phyloP scores from a whole-genome alignment of 2,329 filamentous ascomycete genomes.

The Orbilia oligospora region DNA sequence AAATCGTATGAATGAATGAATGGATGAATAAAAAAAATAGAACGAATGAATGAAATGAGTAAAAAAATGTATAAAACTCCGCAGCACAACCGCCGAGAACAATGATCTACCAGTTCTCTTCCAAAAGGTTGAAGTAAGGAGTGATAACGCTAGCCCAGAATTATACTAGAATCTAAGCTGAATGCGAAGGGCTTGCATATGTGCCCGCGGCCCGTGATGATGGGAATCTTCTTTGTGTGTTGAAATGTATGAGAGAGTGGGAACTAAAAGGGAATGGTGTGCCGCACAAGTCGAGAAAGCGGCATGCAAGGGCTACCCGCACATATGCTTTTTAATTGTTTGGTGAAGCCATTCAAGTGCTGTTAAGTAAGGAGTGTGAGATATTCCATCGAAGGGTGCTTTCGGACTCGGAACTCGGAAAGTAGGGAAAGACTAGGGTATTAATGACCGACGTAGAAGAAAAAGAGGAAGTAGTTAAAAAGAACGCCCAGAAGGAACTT shows the following conservation, averaged over 20 bases:
- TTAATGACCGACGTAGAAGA: conserved; percentile 1
- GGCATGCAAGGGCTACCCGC: conserved; percentile 34
- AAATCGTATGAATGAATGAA: background rate
- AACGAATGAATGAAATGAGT: background rate
- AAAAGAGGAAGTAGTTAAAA: conserved; percentile 4
- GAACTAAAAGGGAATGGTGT: conserved; percentile 15
- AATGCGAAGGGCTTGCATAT: conserved; percentile 15
- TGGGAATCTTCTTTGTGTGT: conserved; percentile 10
- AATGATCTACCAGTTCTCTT: conserved; percentile 30
- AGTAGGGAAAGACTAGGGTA: background rate
- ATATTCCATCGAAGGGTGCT: background rate
- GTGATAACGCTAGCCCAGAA: conserved; percentile 12
- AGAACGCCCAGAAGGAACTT: conserved; percentile 38
- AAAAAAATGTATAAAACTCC: background rate
- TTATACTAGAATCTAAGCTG: conserved; percentile 17
- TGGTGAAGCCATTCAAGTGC: conserved; percentile 36
- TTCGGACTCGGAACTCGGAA: background rate
- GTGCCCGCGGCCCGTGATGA: background rate
- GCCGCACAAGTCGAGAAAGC: conserved; percentile 30
- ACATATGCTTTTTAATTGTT: conserved; percentile 4
- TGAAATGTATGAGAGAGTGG: background rate
- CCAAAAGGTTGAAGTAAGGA: conserved; percentile 1
- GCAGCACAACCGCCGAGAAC: conserved; percentile 13
- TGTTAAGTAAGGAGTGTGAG: conserved; percentile 11
- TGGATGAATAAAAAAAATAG: no score